Evolutionary conservation across 2,329 filamentous ascomycete species (phyloP).

Genomic region (Aspergillus fischeri): DNA sequence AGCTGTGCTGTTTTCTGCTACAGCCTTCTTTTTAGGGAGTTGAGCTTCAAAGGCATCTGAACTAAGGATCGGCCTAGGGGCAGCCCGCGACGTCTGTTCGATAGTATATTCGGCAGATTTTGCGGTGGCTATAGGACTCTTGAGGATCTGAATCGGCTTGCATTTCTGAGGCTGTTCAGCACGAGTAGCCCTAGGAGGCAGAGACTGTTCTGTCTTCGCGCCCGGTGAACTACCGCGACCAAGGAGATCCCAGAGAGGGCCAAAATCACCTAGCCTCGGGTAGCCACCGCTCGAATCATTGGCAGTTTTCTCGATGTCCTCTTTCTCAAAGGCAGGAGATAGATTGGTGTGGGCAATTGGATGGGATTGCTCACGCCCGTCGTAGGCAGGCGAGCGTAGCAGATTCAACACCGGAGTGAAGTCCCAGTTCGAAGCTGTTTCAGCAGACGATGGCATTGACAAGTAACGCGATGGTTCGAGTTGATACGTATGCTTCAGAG

Average conservation of each 20-base stretch:
- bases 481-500: background rate
- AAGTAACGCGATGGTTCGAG: background rate
- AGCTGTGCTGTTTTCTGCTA: background rate
- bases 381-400: slow-evolving; percentile 31
- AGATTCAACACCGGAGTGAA: slow-evolving; percentile 44
- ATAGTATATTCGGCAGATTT: background rate
- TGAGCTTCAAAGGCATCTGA: slow-evolving; percentile 1
- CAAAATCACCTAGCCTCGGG: slow-evolving; percentile 42
- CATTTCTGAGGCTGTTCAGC: slow-evolving; percentile 1
- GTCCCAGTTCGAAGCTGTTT: slow-evolving; percentile 39
- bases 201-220: background rate
- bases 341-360: slow-evolving; percentile 10
- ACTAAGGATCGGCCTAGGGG: slow-evolving; percentile 6
- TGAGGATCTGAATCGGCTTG: slow-evolving; percentile 16
- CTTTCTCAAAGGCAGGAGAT: slow-evolving; percentile 4
- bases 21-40: background rate
- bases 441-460: slow-evolving; percentile 29
- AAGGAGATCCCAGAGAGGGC: slow-evolving; percentile 39
- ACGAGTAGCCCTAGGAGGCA: background rate
- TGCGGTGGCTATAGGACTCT: slow-evolving; percentile 9
- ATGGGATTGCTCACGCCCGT: slow-evolving; percentile 8
- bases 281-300: slow-evolving; percentile 5
- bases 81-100: background rate
- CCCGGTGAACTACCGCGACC: slow-evolving; percentile 15
- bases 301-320: slow-evolving; percentile 7